These are phyloP conservation scores for Fusarium sp. DNA, from an alignment of 2,329 filamentous ascomycete species.

Conservation along the genomic window DNA sequence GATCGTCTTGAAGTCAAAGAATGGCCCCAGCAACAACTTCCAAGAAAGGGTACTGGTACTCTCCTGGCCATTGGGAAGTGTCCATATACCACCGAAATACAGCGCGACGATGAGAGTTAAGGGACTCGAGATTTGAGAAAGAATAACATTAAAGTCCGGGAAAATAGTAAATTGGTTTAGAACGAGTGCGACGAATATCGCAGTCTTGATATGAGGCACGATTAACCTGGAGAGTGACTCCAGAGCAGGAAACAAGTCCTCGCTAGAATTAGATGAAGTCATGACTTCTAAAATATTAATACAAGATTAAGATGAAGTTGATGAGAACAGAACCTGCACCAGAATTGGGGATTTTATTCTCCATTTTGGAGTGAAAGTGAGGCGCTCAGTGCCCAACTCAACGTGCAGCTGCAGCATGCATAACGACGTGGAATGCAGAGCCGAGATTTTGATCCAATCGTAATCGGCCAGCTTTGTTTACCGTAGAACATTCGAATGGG, in stretches of 20 bases:
- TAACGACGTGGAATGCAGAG: constrained; percentile 6
- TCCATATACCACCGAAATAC: constrained; percentile 15
- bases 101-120: constrained; percentile 3
- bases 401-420: constrained; percentile 12
- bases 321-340: rapidly evolving
- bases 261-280: constrained; percentile 16
- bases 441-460: constrained; percentile 7
- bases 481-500: background rate
- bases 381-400: background rate
- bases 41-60: background rate
- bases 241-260: constrained; percentile 25
- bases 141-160: background rate
- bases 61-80: background rate
- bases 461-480: background rate
- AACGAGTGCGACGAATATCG: constrained; percentile 14
- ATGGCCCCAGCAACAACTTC: background rate
- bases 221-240: constrained; percentile 18
- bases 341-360: background rate
- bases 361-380: background rate
- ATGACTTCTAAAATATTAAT: background rate
- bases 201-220: constrained; percentile 16
- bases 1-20: constrained; percentile 17
- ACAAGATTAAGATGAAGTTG: rapidly evolving
- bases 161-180: constrained; percentile 17
- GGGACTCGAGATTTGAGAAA: constrained; percentile 8